A percentile compares a stretch with the other conserved stretches of the same genome.
phyloP scores from a whole-genome alignment of 2,329 filamentous ascomycete species.

The Penicillium sp. region DNA sequence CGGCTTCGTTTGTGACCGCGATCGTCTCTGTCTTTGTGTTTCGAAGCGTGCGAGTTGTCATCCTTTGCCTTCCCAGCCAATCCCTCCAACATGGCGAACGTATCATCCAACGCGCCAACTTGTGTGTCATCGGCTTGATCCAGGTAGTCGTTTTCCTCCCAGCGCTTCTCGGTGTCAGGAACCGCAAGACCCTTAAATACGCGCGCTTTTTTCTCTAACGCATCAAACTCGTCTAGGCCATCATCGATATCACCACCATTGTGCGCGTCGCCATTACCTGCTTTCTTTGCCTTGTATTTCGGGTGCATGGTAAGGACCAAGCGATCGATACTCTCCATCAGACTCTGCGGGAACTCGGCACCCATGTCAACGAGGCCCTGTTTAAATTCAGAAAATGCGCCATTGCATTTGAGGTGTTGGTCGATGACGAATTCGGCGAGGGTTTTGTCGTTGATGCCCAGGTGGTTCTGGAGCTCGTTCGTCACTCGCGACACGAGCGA shows the following conservation, averaged over 20 bases:
- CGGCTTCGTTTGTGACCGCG: slow-evolving; percentile 52
- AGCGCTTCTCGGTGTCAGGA: slow-evolving; percentile 69
- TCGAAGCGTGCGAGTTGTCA: slow-evolving; percentile 32
- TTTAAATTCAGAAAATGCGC: slow-evolving; percentile 71
- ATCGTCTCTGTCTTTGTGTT: slow-evolving; percentile 38
- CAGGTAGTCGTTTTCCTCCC: slow-evolving; percentile 51
- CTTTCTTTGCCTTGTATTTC: slow-evolving; percentile 67
- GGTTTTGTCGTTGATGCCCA: slow-evolving; percentile 89
- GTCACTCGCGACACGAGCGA: slow-evolving; percentile 94
- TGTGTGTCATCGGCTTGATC: slow-evolving; percentile 40
- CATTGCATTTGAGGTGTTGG: slow-evolving; percentile 71
- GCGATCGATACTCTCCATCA: slow-evolving; percentile 89
- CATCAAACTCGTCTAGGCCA: slow-evolving; percentile 44
- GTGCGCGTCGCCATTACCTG: slow-evolving; percentile 30
- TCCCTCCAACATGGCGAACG: slow-evolving; percentile 84
- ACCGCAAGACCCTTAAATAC: slow-evolving; percentile 90
- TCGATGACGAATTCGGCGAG: slow-evolving; percentile 95
- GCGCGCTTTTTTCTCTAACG: slow-evolving; percentile 70
- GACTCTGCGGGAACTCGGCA: slow-evolving; percentile 78
- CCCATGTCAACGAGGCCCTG: slow-evolving; percentile 71
- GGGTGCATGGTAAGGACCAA: slow-evolving; percentile 88
- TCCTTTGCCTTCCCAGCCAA: slow-evolving; percentile 66
- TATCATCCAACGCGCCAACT: slow-evolving; percentile 81
- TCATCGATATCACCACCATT: slow-evolving; percentile 46
- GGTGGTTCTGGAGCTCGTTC: slow-evolving; percentile 89